A percentile compares a stretch with the other conserved stretches of the same genome.
Conservation (phyloP, 1,139 yeast species). For the Pichia cactophila region DNA sequence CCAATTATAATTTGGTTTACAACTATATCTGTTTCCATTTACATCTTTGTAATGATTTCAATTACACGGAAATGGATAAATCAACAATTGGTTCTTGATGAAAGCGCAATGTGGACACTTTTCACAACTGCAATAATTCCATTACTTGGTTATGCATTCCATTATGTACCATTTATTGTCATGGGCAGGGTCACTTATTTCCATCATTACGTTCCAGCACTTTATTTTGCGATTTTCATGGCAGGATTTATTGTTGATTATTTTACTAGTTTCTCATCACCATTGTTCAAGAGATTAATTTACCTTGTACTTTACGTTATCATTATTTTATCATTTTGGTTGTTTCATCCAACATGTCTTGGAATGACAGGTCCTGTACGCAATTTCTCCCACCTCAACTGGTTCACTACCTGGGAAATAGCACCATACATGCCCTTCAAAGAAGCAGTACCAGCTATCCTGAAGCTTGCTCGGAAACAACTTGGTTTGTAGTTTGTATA, state of each 20-base stretch:
- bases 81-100: slow-evolving; percentile 33
- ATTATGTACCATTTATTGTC: slow-evolving; percentile 61
- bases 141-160: slow-evolving; percentile 63
- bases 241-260: slow-evolving; percentile 53
- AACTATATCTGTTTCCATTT: slow-evolving; percentile 29
- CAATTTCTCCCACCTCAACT: slow-evolving; percentile 61
- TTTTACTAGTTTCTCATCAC: slow-evolving; percentile 10
- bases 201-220: slow-evolving; percentile 77
- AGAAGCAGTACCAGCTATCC: background rate
- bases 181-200: slow-evolving; percentile 83
- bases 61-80: slow-evolving; percentile 50
- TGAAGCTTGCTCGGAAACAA: slow-evolving; percentile 1
- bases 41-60: slow-evolving; percentile 18
- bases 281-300: slow-evolving; percentile 19
- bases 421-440: slow-evolving; percentile 12
- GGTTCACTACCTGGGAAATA: slow-evolving; percentile 68
- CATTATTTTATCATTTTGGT: slow-evolving; percentile 60
- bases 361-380: slow-evolving; percentile 80
- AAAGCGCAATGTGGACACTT: slow-evolving; percentile 27
- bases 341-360: slow-evolving; percentile 70
- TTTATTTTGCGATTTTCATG: slow-evolving; percentile 66
- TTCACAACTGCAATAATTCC: slow-evolving; percentile 55
- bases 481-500: background rate
- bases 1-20: slow-evolving; percentile 63
- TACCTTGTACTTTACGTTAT: slow-evolving; percentile 39